Base-by-base conservation (phyloP, 768 basidiomycete species). In the Daedaleopsis nitida region DNA sequence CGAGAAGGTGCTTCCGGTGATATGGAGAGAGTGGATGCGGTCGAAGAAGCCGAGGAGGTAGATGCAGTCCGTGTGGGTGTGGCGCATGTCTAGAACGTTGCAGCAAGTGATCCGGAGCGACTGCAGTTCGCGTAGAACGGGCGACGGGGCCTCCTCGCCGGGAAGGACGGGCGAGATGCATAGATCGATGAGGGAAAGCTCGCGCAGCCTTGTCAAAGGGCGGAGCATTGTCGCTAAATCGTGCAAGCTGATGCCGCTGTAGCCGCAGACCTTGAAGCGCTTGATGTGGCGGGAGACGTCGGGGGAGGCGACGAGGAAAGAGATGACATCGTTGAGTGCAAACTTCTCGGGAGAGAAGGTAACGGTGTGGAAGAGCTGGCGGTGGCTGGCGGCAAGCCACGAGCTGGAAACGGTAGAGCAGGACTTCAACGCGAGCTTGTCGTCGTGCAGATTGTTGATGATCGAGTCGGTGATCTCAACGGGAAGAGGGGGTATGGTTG, bases 381-480 rank as follows among this genome's bases (percentile, higher is more conserved):
- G 59, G 43, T 63, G 55, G 51, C 70, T 70, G 3, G 66, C 53
- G 17, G 70, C 64, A 13, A 73, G 51, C 58, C 77, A 69, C 5
- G 57, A 60, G 12, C 67, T 58, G 5, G 74, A 72, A 13, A 69
- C 72, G 17, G 75, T 64, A 51, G 73, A 72, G 61, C 74, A 77
- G 6, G 71, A 58, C 10, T 66, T 53, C 37, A 77, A 72, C 6
- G 72, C 45, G 21, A 34, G 44, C 13, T 50, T 64, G 59, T 78
- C 74, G 52, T 69, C 66, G 49, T 69, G 63, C 43, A 76, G 69
- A 37, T 71, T 64, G 54, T 70, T 69, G 19, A 77, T 55, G 54
- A 77, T 73, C 19, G 62, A 62, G 60, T 75, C 71, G 37, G 74
- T 59, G 24, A 59, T 17, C 23, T 59, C 58, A 5, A 32, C 17